Conservation (phyloP, 176 grass and related monocot genomes). For the Tillandsia leiboldiana region DNA sequence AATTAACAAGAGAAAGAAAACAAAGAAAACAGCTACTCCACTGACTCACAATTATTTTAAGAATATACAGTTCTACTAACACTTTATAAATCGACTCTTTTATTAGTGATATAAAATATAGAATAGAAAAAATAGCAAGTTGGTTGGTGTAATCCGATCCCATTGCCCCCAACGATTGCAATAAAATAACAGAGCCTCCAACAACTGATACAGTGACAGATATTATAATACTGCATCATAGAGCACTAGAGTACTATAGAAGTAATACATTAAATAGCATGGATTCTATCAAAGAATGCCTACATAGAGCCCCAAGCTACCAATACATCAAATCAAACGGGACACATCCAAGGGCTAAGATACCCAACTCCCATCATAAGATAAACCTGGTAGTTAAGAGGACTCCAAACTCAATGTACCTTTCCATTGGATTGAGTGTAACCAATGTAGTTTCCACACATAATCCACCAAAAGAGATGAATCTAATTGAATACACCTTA, state of each 20-base stretch:
- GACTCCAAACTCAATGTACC: background rate
- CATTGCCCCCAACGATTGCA: too few relatives aligned
- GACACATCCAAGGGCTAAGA: background rate
- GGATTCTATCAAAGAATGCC: conserved; percentile 40
- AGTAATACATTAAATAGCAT: conserved; percentile 1
- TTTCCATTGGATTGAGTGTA: background rate
- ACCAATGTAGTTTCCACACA: background rate
- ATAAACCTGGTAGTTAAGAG: background rate
- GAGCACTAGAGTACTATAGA: background rate
- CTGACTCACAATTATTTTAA: too few relatives aligned
- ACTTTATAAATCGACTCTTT: too few relatives aligned
- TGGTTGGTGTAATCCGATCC: too few relatives aligned
- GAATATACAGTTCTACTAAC: too few relatives aligned
- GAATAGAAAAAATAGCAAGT: too few relatives aligned
- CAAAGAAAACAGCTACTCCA: too few relatives aligned
- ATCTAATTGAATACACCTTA: background rate
- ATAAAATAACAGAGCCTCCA: too few relatives aligned
- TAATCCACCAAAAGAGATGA: background rate
- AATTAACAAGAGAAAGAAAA: too few relatives aligned
- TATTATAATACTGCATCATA: background rate
- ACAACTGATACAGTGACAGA: too few relatives aligned
- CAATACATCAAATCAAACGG: background rate
- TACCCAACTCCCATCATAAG: background rate
- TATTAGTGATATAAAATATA: too few relatives aligned
- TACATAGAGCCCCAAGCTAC: conserved; percentile 25